phyloP scores from a whole-genome alignment of 2,329 filamentous ascomycete species.

The Diaporthe velutina region DNA sequence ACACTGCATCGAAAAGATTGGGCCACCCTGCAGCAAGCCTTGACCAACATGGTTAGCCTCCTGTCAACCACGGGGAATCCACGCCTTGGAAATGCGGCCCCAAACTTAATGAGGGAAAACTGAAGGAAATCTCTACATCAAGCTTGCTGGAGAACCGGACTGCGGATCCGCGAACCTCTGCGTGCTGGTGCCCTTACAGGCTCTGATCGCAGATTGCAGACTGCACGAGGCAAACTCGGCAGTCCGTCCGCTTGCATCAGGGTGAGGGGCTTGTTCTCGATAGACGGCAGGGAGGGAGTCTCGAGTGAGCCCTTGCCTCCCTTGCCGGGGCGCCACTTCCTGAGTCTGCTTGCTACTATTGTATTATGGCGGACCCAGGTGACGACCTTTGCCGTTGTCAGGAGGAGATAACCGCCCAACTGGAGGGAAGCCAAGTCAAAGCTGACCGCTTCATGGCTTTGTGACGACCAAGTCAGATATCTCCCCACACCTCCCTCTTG shows the following conservation, averaged over 20 bases:
- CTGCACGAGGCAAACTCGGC: slow-evolving; percentile 32
- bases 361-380: slow-evolving; percentile 36
- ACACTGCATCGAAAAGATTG: slow-evolving; percentile 36
- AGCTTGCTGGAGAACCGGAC: slow-evolving; percentile 21
- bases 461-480: slow-evolving; percentile 36
- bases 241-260: slow-evolving; percentile 32
- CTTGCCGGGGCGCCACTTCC: slow-evolving; percentile 19
- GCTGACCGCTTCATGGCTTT: slow-evolving; percentile 39
- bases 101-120: slow-evolving; percentile 31
- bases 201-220: slow-evolving; percentile 37
- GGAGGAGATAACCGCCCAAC: slow-evolving; percentile 32
- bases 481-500: slow-evolving; percentile 36
- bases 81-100: slow-evolving; percentile 35
- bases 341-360: slow-evolving; percentile 30
- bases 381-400: slow-evolving; percentile 32
- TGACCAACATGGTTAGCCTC: slow-evolving; percentile 33
- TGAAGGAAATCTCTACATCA: slow-evolving; percentile 27
- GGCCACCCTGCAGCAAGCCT: slow-evolving; percentile 38
- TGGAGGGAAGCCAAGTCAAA: slow-evolving; percentile 34
- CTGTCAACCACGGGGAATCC: slow-evolving; percentile 34
- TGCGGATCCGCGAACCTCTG: slow-evolving; percentile 33
- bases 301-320: slow-evolving; percentile 20
- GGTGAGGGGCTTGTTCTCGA: slow-evolving; percentile 23
- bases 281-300: neutral
- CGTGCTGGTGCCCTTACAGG: slow-evolving; percentile 31